A percentile compares a stretch with the other conserved stretches of the same genome.
Evolutionary conservation across 768 basidiomycete genomes (phyloP).

Genomic region (Mycena rosella): DNA sequence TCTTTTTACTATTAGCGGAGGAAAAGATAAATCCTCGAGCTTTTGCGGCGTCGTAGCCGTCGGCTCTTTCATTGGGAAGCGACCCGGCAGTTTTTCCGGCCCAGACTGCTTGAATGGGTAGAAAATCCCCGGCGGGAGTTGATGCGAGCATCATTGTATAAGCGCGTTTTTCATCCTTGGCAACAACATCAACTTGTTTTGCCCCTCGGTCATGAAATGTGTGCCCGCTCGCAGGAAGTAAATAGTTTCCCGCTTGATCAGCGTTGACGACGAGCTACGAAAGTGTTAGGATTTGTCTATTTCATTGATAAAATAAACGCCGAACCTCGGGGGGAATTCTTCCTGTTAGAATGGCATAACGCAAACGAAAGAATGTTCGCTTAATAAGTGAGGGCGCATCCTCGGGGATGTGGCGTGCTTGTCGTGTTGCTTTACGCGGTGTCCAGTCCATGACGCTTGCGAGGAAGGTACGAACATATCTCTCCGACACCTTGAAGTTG

Average conservation of each 20-base stretch:
- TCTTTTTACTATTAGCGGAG: too few species aligned
- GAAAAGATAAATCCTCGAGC: too few species aligned
- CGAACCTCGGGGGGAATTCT: constrained; percentile 6
- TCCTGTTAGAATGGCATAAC: constrained; percentile 4
- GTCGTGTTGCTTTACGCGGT: constrained; percentile 8
- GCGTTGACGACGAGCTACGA: constrained; percentile 30
- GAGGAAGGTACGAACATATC: constrained; percentile 18
- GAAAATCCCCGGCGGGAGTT: constrained; percentile 31
- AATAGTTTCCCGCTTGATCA: constrained; percentile 33
- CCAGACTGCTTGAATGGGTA: constrained; percentile 39
- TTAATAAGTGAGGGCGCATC: constrained; percentile 14
- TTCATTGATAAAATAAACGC: neutral
- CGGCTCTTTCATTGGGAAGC: too few species aligned
- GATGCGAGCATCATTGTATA: constrained; percentile 37
- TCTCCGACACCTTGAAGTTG: constrained; percentile 24
- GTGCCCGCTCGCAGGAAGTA: constrained; percentile 35
- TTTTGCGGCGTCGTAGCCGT: neutral
- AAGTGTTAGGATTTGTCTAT: too few species aligned
- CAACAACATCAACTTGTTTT: too few species aligned
- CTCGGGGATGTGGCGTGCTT: constrained; percentile 25
- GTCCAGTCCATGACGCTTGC: constrained; percentile 27
- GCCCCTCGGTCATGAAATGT: too few species aligned
- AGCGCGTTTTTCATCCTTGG: too few species aligned
- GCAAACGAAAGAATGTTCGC: constrained; percentile 6
- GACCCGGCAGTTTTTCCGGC: too few species aligned